These are phyloP conservation scores for Fusarium sublunatum DNA, from an alignment of 2,329 filamentous ascomycete genomes.

Conservation along the genomic window DNA sequence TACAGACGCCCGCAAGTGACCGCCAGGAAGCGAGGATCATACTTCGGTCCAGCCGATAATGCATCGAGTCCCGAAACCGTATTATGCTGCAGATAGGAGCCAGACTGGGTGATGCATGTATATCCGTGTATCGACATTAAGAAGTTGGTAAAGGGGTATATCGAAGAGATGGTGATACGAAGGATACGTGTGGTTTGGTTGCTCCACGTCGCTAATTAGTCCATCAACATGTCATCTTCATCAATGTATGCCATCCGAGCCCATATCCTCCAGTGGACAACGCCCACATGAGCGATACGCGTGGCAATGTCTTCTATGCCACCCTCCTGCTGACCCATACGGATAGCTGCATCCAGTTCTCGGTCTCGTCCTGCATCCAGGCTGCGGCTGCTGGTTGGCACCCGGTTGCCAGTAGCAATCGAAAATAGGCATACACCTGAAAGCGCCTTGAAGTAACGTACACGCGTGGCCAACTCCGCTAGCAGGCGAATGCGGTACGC, in stretches of 20 bases:
- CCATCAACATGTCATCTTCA: conserved; percentile 54
- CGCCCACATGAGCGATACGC: conserved; percentile 82
- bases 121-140: conserved; percentile 37
- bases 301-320: conserved; percentile 76
- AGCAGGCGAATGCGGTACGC: conserved; percentile 63
- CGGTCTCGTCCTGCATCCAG: conserved; percentile 49
- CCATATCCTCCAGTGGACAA: conserved; percentile 94
- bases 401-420: conserved; percentile 64
- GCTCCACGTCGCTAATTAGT: conserved; percentile 36
- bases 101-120: conserved; percentile 14
- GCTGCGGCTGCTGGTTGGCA: conserved; percentile 52
- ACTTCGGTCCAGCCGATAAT: conserved; percentile 37
- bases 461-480: conserved; percentile 60
- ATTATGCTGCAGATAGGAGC: conserved; percentile 18
- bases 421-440: conserved; percentile 66
- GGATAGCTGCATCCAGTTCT: conserved; percentile 51
- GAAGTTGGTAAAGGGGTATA: conserved; percentile 37
- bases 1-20: neutral
- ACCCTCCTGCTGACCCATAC: conserved; percentile 62
- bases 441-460: conserved; percentile 64
- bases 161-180: conserved; percentile 20
- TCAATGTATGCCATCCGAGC: conserved; percentile 75
- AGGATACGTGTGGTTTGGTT: conserved; percentile 17
- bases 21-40: conserved; percentile 9
- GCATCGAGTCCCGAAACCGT: conserved; percentile 5